Percentiles rank a stretch among this genome's conserved stretches.
Evolutionary conservation across 2,329 filamentous ascomycete species (phyloP).

Genomic region (Aspergillus sp.): DNA sequence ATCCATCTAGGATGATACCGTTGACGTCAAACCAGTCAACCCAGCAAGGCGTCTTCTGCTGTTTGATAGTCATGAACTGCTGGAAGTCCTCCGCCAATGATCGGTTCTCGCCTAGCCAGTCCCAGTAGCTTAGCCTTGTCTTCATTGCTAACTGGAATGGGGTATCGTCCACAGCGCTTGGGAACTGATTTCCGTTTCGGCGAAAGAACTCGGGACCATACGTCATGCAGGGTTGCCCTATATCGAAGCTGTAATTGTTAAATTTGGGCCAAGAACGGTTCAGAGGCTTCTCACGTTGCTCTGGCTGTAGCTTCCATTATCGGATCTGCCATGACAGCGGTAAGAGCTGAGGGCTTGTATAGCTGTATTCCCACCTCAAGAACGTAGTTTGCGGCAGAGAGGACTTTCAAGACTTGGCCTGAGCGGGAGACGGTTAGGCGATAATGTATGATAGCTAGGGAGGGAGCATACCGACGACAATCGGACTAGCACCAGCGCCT

Average conservation of each 20-base stretch:
- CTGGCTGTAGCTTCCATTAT: neutral
- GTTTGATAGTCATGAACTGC: constrained; percentile 16
- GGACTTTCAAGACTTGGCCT: constrained; percentile 17
- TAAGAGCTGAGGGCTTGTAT: constrained; percentile 21
- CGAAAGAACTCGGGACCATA: neutral
- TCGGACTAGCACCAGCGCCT: constrained; percentile 12
- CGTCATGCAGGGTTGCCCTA: neutral
- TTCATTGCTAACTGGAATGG: constrained; percentile 3
- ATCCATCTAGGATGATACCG: constrained; percentile 4
- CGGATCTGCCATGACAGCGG: constrained; percentile 19
- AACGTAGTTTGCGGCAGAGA: constrained; percentile 19
- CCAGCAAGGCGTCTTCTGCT: constrained; percentile 13
- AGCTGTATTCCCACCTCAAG: constrained; percentile 17
- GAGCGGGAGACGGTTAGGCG: no score
- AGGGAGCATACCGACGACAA: constrained; percentile 13
- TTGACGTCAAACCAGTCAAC: constrained; percentile 16
- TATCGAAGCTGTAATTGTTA: neutral
- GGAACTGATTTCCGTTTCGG: neutral
- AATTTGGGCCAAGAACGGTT: no score
- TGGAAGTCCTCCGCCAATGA: constrained; percentile 16
- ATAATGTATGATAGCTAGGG: neutral
- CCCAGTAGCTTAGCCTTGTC: constrained; percentile 16
- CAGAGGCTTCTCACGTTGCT: no score
- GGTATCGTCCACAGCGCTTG: neutral
- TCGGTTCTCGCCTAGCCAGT: constrained; percentile 17